phyloP scores from a whole-genome alignment of 768 basidiomycete genomes.

The Kwoniella sp. region DNA sequence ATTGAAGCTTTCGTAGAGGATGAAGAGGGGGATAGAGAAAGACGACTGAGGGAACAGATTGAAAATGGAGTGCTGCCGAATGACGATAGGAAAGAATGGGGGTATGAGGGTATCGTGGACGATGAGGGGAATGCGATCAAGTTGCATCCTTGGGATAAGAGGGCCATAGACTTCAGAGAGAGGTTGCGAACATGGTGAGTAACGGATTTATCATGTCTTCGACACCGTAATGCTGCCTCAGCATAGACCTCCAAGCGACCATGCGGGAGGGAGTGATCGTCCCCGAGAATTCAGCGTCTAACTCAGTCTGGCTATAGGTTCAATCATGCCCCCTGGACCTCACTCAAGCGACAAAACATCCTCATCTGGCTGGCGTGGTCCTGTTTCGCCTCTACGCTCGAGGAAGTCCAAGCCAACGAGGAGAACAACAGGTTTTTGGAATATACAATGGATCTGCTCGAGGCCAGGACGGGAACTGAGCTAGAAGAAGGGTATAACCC shows the following conservation, averaged over 20 bases:
- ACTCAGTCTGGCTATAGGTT: constrained; percentile 66
- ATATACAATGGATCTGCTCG: constrained; percentile 65
- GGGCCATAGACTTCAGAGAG: constrained; percentile 54
- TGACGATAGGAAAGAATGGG: constrained; percentile 23
- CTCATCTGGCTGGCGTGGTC: constrained; percentile 81
- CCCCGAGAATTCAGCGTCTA: too few relatives aligned
- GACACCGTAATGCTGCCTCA: neutral
- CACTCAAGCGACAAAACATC: constrained; percentile 67
- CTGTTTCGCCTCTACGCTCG: constrained; percentile 71
- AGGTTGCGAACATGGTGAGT: constrained; percentile 53
- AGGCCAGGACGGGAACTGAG: constrained; percentile 70
- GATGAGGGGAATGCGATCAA: constrained; percentile 29
- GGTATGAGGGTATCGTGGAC: constrained; percentile 32
- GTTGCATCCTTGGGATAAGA: constrained; percentile 42
- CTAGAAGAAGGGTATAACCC: constrained; percentile 68
- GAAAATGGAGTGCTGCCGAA: constrained; percentile 36
- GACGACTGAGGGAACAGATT: constrained; percentile 33
- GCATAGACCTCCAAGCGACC: neutral
- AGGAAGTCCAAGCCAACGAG: constrained; percentile 61
- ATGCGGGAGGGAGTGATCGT: too few relatives aligned
- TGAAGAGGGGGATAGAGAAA: constrained; percentile 38
- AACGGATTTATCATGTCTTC: neutral
- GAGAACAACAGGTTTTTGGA: constrained; percentile 62
- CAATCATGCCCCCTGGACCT: constrained; percentile 71
- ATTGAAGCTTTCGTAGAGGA: constrained; percentile 42